Percentiles rank a stretch among this genome's conserved stretches.
These are phyloP conservation scores for Hypoxylon sp. DNA, from an alignment of 2,329 filamentous ascomycete species.

Conservation along the genomic window DNA sequence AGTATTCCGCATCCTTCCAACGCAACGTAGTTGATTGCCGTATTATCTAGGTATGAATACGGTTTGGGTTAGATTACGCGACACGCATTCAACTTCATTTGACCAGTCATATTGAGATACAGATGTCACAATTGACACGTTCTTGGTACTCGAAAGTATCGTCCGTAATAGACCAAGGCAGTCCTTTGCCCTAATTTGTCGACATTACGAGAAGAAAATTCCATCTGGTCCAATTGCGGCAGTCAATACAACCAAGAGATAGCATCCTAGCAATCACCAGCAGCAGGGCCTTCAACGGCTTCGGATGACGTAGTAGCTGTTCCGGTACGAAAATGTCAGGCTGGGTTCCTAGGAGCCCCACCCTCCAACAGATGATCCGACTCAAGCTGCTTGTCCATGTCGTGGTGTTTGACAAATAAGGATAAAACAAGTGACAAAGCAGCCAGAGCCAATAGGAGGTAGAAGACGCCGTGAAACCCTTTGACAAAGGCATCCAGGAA, in stretches of 20 bases:
- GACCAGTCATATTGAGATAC: background rate
- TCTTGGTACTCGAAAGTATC: background rate
- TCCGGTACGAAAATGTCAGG: background rate
- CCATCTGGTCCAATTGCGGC: background rate
- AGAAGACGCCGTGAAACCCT: background rate
- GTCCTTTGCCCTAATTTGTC: background rate
- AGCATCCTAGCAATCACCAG: no score
- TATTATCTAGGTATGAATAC: background rate
- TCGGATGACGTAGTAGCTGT: background rate
- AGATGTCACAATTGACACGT: background rate
- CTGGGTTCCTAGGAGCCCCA: background rate
- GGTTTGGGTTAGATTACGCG: background rate
- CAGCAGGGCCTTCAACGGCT: background rate
- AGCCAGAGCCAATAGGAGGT: background rate
- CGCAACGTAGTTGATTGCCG: background rate
- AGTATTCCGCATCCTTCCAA: background rate
- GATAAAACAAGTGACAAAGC: background rate
- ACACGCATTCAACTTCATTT: background rate
- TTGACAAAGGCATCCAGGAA: background rate
- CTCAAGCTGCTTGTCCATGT: constrained; percentile 1
- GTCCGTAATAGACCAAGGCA: background rate
- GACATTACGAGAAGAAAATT: background rate
- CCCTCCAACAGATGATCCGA: background rate
- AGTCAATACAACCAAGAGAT: background rate
- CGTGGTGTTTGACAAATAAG: background rate